Conservation (phyloP, 768 basidiomycete species). For the Cubamyces lactineus region DNA sequence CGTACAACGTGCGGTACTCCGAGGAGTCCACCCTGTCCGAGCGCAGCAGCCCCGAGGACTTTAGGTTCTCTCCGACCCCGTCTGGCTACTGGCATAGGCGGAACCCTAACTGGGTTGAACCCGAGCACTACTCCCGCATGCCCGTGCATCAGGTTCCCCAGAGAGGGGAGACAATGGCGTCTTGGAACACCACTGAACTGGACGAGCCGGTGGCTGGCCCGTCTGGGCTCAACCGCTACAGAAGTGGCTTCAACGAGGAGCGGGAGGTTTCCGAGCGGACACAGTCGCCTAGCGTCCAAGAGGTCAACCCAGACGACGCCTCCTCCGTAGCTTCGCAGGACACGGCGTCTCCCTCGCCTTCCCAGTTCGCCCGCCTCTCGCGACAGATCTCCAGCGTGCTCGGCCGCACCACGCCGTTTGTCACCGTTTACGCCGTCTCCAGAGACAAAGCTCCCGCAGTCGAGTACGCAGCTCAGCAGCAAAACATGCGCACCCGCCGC, state of each 20-base stretch:
- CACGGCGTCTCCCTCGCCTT: conserved; percentile 13
- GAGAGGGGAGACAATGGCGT: conserved; percentile 17
- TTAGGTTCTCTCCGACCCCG: conserved; percentile 23
- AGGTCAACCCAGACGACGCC: conserved; percentile 6
- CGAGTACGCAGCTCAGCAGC: conserved; percentile 31
- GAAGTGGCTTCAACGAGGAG: neutral
- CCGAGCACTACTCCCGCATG: conserved; percentile 10
- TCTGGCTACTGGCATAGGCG: conserved; percentile 33
- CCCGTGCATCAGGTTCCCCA: conserved; percentile 13
- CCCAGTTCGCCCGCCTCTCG: conserved; percentile 17
- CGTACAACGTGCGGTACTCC: neutral
- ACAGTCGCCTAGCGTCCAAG: too few relatives aligned
- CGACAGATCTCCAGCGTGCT: conserved; percentile 28
- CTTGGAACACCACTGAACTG: conserved; percentile 34
- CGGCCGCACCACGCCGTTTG: conserved; percentile 32
- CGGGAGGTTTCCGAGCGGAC: neutral
- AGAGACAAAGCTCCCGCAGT: conserved; percentile 32
- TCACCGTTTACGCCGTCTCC: conserved; percentile 36
- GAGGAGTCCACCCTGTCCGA: conserved; percentile 3
- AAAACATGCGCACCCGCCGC: conserved; percentile 36
- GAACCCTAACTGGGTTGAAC: conserved; percentile 41
- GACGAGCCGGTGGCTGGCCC: conserved; percentile 10
- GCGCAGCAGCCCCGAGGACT: conserved; percentile 3
- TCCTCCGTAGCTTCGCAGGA: conserved; percentile 5
- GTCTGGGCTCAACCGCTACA: neutral